Percentiles rank a stretch among this genome's conserved stretches.
phyloP scores from a whole-genome alignment of 1,139 yeast genomes.

The Pneumocystis carinii region DNA sequence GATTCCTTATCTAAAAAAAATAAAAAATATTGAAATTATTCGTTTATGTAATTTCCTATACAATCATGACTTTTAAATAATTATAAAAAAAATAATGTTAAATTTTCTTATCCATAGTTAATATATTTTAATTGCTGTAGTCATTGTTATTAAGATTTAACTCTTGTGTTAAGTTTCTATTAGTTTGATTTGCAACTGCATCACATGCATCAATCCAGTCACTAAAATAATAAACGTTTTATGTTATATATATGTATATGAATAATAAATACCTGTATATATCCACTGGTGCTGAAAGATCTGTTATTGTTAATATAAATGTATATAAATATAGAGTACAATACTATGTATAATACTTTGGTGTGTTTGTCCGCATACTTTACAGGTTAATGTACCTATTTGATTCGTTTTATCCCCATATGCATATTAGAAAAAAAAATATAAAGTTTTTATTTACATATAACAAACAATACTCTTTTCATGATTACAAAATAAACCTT shows the following conservation, averaged over 20 bases:
- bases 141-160: constrained; percentile 9
- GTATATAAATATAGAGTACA: constrained; percentile 15
- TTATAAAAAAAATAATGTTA: constrained; percentile 4
- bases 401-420: constrained; percentile 59
- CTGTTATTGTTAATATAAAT: constrained; percentile 17
- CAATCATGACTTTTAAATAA: too few species aligned
- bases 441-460: constrained; percentile 21
- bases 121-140: constrained; percentile 19
- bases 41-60: too few species aligned
- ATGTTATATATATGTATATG: not conserved
- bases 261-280: constrained; percentile 33
- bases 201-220: constrained; percentile 99
- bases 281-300: constrained; percentile 74
- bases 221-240: constrained; percentile 25
- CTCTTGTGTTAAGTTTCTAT: constrained; percentile 16
- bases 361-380: constrained; percentile 87
- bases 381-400: constrained; percentile 74
- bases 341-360: constrained; percentile 69
- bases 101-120: constrained; percentile 16
- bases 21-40: too few species aligned
- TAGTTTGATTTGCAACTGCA: constrained; percentile 63
- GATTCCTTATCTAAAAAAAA: too few species aligned
- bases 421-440: not conserved
- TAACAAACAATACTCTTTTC: constrained; percentile 82
- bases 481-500: constrained; percentile 61